Percentiles rank a stretch among this genome's conserved stretches.
These are phyloP conservation scores for Cercospora janseana DNA, from an alignment of 2,329 filamentous ascomycete genomes.

Conservation along the genomic window DNA sequence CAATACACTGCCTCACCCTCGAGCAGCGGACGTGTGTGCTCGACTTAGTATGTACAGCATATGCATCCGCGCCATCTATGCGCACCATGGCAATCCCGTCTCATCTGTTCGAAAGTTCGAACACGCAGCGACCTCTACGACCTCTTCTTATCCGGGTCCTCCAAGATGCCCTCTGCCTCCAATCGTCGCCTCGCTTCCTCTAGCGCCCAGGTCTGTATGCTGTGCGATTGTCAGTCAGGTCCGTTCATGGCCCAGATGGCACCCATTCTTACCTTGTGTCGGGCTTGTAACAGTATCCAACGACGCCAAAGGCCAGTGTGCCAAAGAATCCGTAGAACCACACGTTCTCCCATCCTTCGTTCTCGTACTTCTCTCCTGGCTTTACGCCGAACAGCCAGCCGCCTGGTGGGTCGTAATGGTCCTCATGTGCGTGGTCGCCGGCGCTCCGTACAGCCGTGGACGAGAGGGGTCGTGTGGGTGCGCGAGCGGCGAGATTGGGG, in stretches of 20 bases:
- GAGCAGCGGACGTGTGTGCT: too few relatives aligned
- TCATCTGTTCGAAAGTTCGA: too few relatives aligned
- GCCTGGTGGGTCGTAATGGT: conserved; percentile 82
- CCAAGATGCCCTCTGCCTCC: conserved; percentile 90
- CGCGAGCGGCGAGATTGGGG: conserved; percentile 31
- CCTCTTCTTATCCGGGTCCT: conserved; percentile 61
- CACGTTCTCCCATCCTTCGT: conserved; percentile 91
- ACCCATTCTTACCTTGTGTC: conserved; percentile 80
- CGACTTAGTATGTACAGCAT: conserved; percentile 21
- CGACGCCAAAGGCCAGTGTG: conserved; percentile 66
- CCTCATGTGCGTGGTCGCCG: conserved; percentile 65
- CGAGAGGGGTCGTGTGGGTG: conserved; percentile 35
- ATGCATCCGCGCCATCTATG: not conserved
- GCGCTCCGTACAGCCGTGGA: conserved; percentile 36
- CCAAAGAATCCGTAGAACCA: conserved; percentile 85
- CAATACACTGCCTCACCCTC: too few relatives aligned
- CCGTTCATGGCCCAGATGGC: not conserved
- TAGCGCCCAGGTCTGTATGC: conserved; percentile 98
- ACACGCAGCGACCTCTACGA: too few relatives aligned
- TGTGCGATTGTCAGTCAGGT: conserved; percentile 42
- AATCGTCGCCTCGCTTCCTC: conserved; percentile 94
- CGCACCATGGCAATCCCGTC: not conserved
- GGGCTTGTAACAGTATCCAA: conserved; percentile 93
- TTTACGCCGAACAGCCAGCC: conserved; percentile 94
- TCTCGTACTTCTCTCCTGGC: conserved; percentile 91